These are phyloP conservation scores for Stachybotrys chlorohalonatus DNA, from an alignment of 2,329 filamentous ascomycete species.

Conservation along the genomic window DNA sequence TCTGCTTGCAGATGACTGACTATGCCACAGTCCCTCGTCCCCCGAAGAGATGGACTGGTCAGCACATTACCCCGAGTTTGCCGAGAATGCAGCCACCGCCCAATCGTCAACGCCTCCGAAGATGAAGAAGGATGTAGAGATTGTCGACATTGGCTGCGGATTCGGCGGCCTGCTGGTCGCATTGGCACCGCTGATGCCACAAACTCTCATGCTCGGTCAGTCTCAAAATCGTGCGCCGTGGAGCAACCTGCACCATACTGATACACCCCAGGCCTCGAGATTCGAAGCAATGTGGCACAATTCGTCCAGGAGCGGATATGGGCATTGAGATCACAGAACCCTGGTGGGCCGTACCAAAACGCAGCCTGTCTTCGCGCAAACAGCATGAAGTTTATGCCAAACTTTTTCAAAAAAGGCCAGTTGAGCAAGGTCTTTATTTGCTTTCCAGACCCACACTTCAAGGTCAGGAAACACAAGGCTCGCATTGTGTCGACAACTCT, in stretches of 20 bases:
- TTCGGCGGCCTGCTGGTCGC: slow-evolving; percentile 89
- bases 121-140: slow-evolving; percentile 61
- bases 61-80: slow-evolving; percentile 68
- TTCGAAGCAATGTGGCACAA: slow-evolving; percentile 80
- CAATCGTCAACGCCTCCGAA: slow-evolving; percentile 14
- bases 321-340: slow-evolving; percentile 63
- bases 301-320: slow-evolving; percentile 84
- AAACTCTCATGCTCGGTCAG: slow-evolving; percentile 73
- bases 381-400: slow-evolving; percentile 99
- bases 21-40: slow-evolving; percentile 54
- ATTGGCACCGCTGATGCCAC: slow-evolving; percentile 70
- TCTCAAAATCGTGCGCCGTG: slow-evolving; percentile 2
- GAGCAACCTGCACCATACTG: slow-evolving; percentile 1
- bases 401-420: slow-evolving; percentile 79
- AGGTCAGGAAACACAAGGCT: slow-evolving; percentile 93
- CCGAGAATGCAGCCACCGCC: slow-evolving; percentile 27
- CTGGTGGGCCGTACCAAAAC: slow-evolving; percentile 63
- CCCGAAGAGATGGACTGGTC: slow-evolving; percentile 91
- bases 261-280: slow-evolving; percentile 65
- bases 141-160: slow-evolving; percentile 95
- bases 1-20: slow-evolving; percentile 3
- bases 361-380: slow-evolving; percentile 84
- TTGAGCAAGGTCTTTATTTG: slow-evolving; percentile 92
- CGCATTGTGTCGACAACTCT: slow-evolving; percentile 84
- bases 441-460: slow-evolving; percentile 98